These are phyloP conservation scores for Neodidymelliopsis sp. DNA, from an alignment of 2,329 filamentous ascomycete species.

Conservation along the genomic window DNA sequence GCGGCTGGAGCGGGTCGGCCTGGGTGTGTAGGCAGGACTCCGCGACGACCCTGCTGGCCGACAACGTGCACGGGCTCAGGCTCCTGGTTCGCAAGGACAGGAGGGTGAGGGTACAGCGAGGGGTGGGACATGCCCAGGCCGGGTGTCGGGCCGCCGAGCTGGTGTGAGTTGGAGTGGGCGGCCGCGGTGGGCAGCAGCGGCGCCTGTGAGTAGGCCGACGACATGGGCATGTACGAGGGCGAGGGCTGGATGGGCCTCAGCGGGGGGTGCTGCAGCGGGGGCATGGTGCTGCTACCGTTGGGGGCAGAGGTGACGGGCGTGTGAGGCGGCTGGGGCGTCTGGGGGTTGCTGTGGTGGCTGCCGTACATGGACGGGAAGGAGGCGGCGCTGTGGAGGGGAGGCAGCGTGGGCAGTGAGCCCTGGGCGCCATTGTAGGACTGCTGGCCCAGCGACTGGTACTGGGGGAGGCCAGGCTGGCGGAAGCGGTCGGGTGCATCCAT, in stretches of 20 bases:
- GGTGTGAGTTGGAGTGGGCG: slow-evolving; percentile 45
- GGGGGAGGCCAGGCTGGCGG: slow-evolving; percentile 45
- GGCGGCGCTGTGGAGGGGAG: slow-evolving; percentile 43
- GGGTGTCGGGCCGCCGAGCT: slow-evolving; percentile 45
- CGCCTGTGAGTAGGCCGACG: slow-evolving; percentile 47
- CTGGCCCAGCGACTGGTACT: slow-evolving; percentile 43
- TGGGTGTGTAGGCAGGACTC: slow-evolving; percentile 89
- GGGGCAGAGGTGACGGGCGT: slow-evolving; percentile 45
- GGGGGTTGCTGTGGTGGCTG: slow-evolving; percentile 47
- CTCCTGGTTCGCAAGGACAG: slow-evolving; percentile 52
- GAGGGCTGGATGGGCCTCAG: slow-evolving; percentile 49
- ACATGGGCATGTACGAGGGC: slow-evolving; percentile 43
- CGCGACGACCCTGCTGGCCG: slow-evolving; percentile 89
- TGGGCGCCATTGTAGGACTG: slow-evolving; percentile 42
- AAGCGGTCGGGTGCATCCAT: slow-evolving; percentile 48
- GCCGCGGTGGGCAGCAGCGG: slow-evolving; percentile 43
- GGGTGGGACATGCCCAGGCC: slow-evolving; percentile 49
- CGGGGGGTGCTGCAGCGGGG: slow-evolving; percentile 48
- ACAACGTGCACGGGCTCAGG: slow-evolving; percentile 86
- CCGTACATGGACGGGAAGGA: slow-evolving; percentile 44
- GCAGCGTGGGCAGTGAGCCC: slow-evolving; percentile 44
- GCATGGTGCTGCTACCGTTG: slow-evolving; percentile 41
- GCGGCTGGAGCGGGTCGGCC: slow-evolving; percentile 80
- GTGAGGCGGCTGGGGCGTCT: slow-evolving; percentile 49
- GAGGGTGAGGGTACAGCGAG: slow-evolving; percentile 48